Conservation (phyloP, 106 monocot genomes). For the Platanthera zijinensis region DNA sequence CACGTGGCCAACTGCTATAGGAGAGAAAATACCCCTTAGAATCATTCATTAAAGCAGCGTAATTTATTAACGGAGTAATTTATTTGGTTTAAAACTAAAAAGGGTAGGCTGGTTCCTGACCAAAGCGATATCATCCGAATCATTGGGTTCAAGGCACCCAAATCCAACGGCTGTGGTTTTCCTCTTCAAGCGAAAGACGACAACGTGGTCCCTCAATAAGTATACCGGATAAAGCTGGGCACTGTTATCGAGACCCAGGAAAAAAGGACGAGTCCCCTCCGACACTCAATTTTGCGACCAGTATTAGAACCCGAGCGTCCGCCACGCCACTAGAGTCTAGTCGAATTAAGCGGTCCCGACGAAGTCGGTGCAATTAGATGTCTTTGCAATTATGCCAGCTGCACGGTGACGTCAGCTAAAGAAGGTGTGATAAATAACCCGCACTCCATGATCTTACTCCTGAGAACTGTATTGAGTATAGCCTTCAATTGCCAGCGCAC, state of each 20-base stretch:
- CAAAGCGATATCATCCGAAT: no score
- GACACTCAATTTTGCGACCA: no score
- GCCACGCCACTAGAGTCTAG: background rate
- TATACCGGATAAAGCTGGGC: background rate
- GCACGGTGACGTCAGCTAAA: background rate
- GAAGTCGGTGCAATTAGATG: background rate
- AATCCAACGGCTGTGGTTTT: background rate
- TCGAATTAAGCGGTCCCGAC: background rate
- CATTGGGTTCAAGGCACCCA: no score
- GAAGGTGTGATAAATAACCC: background rate
- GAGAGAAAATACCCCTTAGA: no score
- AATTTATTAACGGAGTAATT: no score
- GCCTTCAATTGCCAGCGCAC: background rate
- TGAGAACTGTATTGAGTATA: background rate
- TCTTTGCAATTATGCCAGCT: background rate
- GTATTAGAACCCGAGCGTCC: background rate
- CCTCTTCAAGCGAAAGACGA: background rate
- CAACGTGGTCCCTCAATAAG: background rate
- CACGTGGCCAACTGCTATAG: no score
- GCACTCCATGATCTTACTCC: background rate
- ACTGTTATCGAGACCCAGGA: background rate
- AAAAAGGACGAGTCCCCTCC: background rate
- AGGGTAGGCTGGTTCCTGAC: no score
- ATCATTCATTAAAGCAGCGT: no score
- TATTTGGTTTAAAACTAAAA: no score